Base-by-base conservation (phyloP, 148 eudicot genomes). In the Chenopodium berlandieri region DNA sequence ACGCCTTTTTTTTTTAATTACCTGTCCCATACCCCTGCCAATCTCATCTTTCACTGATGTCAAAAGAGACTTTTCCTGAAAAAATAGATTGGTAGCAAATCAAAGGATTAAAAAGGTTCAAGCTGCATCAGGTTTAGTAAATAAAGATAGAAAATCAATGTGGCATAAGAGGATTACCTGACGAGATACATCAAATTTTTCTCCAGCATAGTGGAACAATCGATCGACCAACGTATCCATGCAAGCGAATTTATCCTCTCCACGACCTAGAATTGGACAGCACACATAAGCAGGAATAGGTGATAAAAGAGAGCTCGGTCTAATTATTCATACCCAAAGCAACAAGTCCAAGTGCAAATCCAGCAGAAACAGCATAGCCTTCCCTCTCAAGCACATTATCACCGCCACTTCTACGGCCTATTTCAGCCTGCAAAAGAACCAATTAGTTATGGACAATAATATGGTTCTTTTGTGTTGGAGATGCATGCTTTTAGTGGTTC, bases 301-400 rank as follows among this genome's bases (percentile, higher is more conserved):
- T 11, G 25, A 6, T 76, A 27, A 34, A 68, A 44, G n/a, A 52
- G 27, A 22, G 22, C n/a, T 71, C 34, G 32, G 82, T 62, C 27
- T n/a, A 32, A 72, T 20, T 30, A 80, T 31, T 54, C 88, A 75
- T 94, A 96, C 99, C 98, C 83, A 96, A 88, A n/a, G 93, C 99
- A 83, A 96, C 94, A 81, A 94, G 92, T 71, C 99, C 99, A 75
- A 94, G 87, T 50, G 99, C 85, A 88, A 92, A 94, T 83, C 99
- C 99, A 71, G 99, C 99, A 85, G 98, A 91, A 90, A 96, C 94
- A 82, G 99, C 94, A 89, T 96, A 96, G 60, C 98, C 98, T 83
- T 96, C 98, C 84, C 98, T 90, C 84, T 96, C 99, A 74, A 94
- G 95, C 68, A 96, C 99, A 89, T 96, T 96, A 87, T 96, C 99